Evolutionary conservation across 2,329 filamentous ascomycete genomes (phyloP).

Genomic region (Penicillium sp.): DNA sequence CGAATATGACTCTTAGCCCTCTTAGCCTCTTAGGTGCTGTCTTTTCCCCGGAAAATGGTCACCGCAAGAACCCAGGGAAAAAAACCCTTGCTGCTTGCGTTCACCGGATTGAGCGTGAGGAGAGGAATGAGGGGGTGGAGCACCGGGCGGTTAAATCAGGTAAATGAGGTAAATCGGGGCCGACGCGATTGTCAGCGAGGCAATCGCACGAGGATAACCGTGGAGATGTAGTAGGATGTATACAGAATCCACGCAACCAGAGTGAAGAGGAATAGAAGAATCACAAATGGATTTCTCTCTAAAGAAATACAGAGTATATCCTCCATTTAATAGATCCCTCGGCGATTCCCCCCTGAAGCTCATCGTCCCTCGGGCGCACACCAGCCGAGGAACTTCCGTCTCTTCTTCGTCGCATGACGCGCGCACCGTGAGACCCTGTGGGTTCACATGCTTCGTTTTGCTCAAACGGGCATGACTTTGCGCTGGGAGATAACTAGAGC

Average conservation of each 20-base stretch:
- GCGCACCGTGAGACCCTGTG: constrained; percentile 1
- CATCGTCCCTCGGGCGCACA: constrained; percentile 5
- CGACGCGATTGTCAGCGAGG: constrained; percentile 8
- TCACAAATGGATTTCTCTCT: not conserved
- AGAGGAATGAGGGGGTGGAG: constrained; percentile 26
- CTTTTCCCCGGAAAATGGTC: constrained; percentile 28
- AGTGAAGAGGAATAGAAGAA: not conserved
- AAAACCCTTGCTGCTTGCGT: constrained; percentile 35
- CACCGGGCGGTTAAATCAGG: constrained; percentile 12
- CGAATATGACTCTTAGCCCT: no score
- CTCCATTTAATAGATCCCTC: not conserved
- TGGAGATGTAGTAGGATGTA: not conserved
- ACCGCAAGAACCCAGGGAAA: constrained; percentile 10
- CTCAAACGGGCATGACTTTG: not conserved
- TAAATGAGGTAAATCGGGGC: constrained; percentile 10
- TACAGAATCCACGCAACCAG: not conserved
- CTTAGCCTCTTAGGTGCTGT: no score
- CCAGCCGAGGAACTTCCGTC: constrained; percentile 14
- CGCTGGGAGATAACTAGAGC: not conserved
- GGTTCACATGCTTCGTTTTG: constrained; percentile 18
- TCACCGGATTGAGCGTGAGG: constrained; percentile 32
- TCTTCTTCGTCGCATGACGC: constrained; percentile 13
- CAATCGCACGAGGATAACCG: no score
- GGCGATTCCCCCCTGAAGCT: not conserved
- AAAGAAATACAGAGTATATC: no score